Conservation (phyloP, 176 grass and related monocot species). For the Musa itinerans region DNA sequence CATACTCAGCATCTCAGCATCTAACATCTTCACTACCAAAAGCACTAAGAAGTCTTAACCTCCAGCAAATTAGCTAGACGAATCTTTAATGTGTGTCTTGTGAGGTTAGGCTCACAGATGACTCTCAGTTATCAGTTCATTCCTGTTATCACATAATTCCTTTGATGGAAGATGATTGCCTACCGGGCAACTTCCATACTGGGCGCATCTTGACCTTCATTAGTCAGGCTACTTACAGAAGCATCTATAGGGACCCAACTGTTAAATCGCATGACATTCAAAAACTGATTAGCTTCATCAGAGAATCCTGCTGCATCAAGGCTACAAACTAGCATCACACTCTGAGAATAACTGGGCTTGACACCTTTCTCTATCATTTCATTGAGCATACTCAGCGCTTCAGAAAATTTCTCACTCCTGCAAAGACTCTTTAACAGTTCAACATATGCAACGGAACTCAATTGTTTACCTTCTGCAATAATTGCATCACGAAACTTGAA, state of each 20-base stretch:
- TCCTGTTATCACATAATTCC: neutral
- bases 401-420: slow-evolving; percentile 24
- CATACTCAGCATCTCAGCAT: neutral
- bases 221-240: slow-evolving; percentile 20
- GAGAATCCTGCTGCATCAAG: slow-evolving; percentile 27
- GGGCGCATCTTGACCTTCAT: slow-evolving; percentile 18
- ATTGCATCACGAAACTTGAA: slow-evolving; percentile 30
- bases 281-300: slow-evolving; percentile 37
- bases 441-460: slow-evolving; percentile 23
- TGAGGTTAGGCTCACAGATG: neutral
- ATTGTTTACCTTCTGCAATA: slow-evolving; percentile 24
- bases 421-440: slow-evolving; percentile 33
- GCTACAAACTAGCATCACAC: slow-evolving; percentile 24
- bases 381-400: slow-evolving; percentile 39
- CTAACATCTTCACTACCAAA: neutral
- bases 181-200: slow-evolving; percentile 13
- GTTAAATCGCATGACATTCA: slow-evolving; percentile 34
- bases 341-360: slow-evolving; percentile 24
- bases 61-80: neutral
- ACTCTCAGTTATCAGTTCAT: neutral
- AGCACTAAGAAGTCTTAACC: neutral
- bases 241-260: slow-evolving; percentile 34
- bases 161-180: neutral
- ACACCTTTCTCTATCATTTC: slow-evolving; percentile 39
- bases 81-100: neutral